A percentile compares a stretch with the other conserved stretches of the same genome.
Conservation (phyloP, 2,329 filamentous ascomycete genomes). For the Allantophomopsis cytisporea region DNA sequence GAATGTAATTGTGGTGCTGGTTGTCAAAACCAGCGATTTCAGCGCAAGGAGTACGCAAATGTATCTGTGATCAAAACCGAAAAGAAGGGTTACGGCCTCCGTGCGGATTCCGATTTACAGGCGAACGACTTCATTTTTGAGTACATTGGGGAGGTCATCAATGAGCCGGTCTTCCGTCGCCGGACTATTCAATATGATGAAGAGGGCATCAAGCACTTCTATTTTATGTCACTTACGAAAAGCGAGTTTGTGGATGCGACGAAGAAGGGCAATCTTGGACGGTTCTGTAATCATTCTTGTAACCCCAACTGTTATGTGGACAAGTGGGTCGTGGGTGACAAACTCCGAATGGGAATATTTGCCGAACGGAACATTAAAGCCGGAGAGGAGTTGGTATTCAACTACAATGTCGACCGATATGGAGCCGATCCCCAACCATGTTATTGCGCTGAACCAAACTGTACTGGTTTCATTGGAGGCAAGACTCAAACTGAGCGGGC, state of each 20-base stretch:
- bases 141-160: slow-evolving; percentile 97
- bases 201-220: slow-evolving; percentile 97
- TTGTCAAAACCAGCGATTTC: slow-evolving; percentile 93
- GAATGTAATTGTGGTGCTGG: slow-evolving; percentile 77
- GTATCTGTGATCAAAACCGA: slow-evolving; percentile 96
- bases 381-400: slow-evolving; percentile 94
- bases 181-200: slow-evolving; percentile 91
- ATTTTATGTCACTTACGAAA: slow-evolving; percentile 98
- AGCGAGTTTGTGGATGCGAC: slow-evolving; percentile 96
- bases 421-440: slow-evolving; percentile 93
- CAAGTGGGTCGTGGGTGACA: slow-evolving; percentile 97
- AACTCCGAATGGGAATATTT: slow-evolving; percentile 98
- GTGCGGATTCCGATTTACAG: slow-evolving; percentile 63
- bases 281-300: slow-evolving; percentile 98
- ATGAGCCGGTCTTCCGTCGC: slow-evolving; percentile 75
- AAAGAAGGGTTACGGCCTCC: slow-evolving; percentile 91
- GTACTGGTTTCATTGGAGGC: slow-evolving; percentile 90
- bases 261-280: slow-evolving; percentile 86
- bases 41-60: slow-evolving; percentile 75
- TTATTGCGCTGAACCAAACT: slow-evolving; percentile 91
- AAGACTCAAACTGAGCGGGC: slow-evolving; percentile 95
- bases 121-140: slow-evolving; percentile 92
- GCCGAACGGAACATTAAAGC: slow-evolving; percentile 71
- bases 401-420: slow-evolving; percentile 98
- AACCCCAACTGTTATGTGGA: slow-evolving; percentile 98